phyloP scores from a whole-genome alignment of 352 stramenopile genomes.

The Phytophthora ohioensis region DNA sequence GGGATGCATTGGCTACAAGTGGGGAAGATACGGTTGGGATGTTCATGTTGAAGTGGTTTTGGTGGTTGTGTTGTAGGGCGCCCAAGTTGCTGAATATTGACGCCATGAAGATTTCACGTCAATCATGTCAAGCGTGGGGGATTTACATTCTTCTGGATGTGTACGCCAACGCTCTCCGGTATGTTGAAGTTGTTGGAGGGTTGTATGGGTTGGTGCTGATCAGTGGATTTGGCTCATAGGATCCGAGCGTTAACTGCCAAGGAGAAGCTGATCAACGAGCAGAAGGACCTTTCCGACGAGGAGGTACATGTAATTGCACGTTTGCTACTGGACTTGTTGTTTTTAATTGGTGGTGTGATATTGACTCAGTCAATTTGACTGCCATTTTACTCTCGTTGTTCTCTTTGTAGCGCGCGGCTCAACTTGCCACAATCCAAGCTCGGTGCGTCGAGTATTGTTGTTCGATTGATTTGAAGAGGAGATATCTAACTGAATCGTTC shows the following conservation, averaged over 20 bases:
- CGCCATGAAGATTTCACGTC: conserved; percentile 68
- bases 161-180: conserved; percentile 82
- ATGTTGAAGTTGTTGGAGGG: conserved; percentile 16
- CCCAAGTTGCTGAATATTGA: conserved; percentile 83
- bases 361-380: not conserved
- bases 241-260: conserved; percentile 69
- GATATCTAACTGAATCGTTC: conserved; percentile 12
- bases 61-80: conserved; percentile 46
- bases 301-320: conserved; percentile 45
- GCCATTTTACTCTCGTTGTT: not conserved
- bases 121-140: conserved; percentile 79
- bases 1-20: not conserved
- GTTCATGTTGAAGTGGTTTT: conserved; percentile 1
- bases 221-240: conserved; percentile 29
- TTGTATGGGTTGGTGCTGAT: conserved; percentile 1
- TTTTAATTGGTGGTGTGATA: not conserved
- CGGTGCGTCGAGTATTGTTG: conserved; percentile 35
- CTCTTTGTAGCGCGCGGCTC: conserved; percentile 42
- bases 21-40: not conserved
- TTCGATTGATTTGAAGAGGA: not conserved
- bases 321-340: not conserved
- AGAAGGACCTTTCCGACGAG: conserved; percentile 61
- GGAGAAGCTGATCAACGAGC: conserved; percentile 61
- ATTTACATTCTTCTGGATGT: conserved; percentile 82
- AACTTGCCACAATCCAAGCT: conserved; percentile 57